Percentiles rank a stretch among this genome's conserved stretches.
Evolutionary conservation across 1,284 basidiomycete species (phyloP).

Genomic region (Tilletia indica): DNA sequence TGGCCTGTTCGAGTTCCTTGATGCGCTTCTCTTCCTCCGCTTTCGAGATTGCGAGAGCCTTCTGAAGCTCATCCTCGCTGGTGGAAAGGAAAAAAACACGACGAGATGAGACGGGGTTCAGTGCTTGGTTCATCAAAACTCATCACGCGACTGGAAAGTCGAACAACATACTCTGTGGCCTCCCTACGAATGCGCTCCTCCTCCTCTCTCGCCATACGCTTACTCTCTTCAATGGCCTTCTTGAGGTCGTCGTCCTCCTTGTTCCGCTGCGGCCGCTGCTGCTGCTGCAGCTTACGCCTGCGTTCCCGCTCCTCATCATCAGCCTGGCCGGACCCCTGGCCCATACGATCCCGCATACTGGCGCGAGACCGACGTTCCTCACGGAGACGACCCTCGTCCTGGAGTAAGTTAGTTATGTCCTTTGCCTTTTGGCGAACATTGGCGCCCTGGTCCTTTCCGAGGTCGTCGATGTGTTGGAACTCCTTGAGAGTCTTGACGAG

Average conservation of each 20-base stretch:
- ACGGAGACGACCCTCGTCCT: constrained; percentile 80
- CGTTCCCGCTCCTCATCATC: constrained; percentile 67
- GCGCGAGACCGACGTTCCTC: constrained; percentile 81
- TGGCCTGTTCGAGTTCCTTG: constrained; percentile 67
- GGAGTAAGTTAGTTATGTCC: constrained; percentile 94
- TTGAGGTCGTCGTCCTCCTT: constrained; percentile 62
- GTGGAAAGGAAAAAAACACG: background rate
- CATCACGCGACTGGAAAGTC: too few species aligned
- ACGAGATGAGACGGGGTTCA: background rate
- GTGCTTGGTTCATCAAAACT: background rate
- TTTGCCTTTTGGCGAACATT: constrained; percentile 99
- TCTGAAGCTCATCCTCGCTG: constrained; percentile 72
- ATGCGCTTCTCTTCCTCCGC: constrained; percentile 66
- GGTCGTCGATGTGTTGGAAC: constrained; percentile 95
- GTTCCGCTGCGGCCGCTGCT: constrained; percentile 56
- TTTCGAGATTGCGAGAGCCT: constrained; percentile 77
- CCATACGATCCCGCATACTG: constrained; percentile 92
- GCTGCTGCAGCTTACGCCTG: constrained; percentile 76
- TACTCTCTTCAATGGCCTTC: constrained; percentile 60
- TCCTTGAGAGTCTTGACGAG: constrained; percentile 98
- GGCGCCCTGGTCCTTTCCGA: constrained; percentile 92
- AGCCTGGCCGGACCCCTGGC: constrained; percentile 58
- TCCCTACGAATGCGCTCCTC: constrained; percentile 47
- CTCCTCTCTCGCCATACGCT: constrained; percentile 54
- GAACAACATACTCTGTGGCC: constrained; percentile 32